Conservation (phyloP, 2,329 filamentous ascomycete genomes). For the Ampelomyces quisqualis region DNA sequence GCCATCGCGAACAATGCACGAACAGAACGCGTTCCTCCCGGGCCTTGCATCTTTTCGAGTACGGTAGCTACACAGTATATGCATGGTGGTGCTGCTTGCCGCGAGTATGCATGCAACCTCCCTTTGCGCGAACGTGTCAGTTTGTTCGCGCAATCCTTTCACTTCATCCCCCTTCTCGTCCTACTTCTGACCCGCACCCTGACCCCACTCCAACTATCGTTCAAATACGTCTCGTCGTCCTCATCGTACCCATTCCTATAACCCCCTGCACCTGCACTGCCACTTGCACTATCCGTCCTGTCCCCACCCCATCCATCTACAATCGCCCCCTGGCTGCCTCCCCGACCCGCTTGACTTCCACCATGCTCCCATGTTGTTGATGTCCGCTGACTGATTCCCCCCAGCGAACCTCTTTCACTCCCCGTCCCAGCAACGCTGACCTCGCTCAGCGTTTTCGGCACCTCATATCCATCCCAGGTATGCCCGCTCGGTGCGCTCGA, state of each 20-base stretch:
- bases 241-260: conserved; percentile 24
- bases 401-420: conserved; percentile 10
- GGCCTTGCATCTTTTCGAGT: too few relatives aligned
- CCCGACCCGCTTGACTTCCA: neutral
- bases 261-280: conserved; percentile 1
- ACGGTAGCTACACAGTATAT: too few relatives aligned
- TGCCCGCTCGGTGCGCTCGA: conserved; percentile 2
- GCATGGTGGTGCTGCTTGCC: too few relatives aligned
- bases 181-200: conserved; percentile 17
- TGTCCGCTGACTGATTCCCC: too few relatives aligned
- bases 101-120: conserved; percentile 18
- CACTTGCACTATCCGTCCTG: neutral
- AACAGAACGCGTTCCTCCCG: too few relatives aligned
- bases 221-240: conserved; percentile 24
- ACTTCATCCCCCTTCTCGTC: too few relatives aligned
- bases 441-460: conserved; percentile 20
- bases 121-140: conserved; percentile 9
- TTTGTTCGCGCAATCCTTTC: neutral
- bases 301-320: conserved; percentile 3
- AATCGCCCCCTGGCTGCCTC: conserved; percentile 2
- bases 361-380: neutral
- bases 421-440: conserved; percentile 15
- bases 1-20: too few relatives aligned
- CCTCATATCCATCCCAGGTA: conserved; percentile 26
- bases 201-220: conserved; percentile 21